Percentiles rank a stretch among this genome's conserved stretches.
Evolutionary conservation across 257 asterid genomes (phyloP).

Genomic region (Solanum rostratum): DNA sequence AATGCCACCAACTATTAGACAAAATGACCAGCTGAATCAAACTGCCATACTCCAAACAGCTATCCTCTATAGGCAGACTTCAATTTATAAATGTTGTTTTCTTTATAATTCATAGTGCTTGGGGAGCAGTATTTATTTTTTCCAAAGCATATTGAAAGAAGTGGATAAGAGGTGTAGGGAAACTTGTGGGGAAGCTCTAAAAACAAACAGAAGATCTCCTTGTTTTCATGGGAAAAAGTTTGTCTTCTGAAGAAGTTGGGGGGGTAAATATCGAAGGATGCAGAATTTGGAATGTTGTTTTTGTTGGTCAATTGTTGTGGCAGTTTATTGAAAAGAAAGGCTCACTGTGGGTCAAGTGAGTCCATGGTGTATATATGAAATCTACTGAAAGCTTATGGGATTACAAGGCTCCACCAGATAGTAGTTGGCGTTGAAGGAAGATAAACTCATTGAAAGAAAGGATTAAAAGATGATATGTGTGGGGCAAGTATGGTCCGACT

Average conservation of each 20-base stretch:
- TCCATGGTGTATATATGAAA: neutral
- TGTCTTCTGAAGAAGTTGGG: neutral
- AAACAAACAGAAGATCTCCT: neutral
- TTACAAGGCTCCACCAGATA: neutral
- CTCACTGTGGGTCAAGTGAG: neutral
- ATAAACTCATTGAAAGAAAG: neutral
- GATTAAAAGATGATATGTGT: neutral
- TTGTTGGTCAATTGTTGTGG: neutral
- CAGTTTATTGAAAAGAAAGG: neutral
- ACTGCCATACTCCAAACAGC: neutral
- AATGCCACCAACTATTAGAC: neutral
- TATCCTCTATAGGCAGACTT: neutral
- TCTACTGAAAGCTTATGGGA: neutral
- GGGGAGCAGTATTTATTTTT: neutral
- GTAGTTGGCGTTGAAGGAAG: neutral
- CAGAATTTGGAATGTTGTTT: neutral
- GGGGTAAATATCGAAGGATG: neutral
- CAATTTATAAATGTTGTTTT: neutral
- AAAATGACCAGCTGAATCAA: neutral
- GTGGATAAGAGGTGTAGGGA: neutral
- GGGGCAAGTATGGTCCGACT: neutral
- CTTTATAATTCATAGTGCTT: neutral
- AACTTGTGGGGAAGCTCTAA: neutral
- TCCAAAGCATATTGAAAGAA: neutral
- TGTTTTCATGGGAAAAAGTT: neutral